Conservation (phyloP, 1,284 basidiomycete genomes). For the Puccinia hordei region DNA sequence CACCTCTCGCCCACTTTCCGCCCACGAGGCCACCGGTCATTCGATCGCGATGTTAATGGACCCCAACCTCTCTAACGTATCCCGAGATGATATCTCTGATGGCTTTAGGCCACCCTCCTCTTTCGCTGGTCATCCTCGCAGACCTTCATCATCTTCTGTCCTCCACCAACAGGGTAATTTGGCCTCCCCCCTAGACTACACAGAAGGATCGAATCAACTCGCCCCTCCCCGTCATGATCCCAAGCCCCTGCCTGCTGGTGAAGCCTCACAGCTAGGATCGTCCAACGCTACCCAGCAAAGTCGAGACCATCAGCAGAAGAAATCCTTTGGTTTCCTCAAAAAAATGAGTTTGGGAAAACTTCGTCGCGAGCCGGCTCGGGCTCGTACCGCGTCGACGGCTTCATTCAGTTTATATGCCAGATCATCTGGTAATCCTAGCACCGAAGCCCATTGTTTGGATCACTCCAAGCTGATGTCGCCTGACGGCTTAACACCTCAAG, state of each 20-base stretch:
- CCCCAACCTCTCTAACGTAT: background rate
- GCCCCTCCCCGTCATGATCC: background rate
- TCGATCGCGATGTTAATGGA: constrained; percentile 21
- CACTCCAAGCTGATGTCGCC: constrained; percentile 9
- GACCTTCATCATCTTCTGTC: constrained; percentile 19
- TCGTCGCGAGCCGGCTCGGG: constrained; percentile 21
- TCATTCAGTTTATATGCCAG: constrained; percentile 8
- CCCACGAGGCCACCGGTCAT: constrained; percentile 6
- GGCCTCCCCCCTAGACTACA: background rate
- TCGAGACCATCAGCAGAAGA: constrained; percentile 37
- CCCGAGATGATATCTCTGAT: constrained; percentile 12
- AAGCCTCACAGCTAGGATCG: background rate
- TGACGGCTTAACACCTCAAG: constrained; percentile 18
- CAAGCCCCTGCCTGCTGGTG: background rate
- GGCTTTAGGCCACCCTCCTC: constrained; percentile 9
- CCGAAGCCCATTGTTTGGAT: background rate
- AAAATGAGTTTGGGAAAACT: constrained; percentile 50
- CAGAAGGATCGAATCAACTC: background rate
- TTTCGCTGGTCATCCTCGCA: background rate
- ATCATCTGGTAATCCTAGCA: background rate
- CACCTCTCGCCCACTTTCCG: constrained; percentile 13
- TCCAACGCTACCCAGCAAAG: background rate
- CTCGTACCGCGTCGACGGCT: constrained; percentile 32
- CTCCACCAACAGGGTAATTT: background rate
- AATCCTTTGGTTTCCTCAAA: constrained; percentile 50